These are phyloP conservation scores for Starmerella tilneyi DNA, from an alignment of 805 yeast species.

Conservation along the genomic window DNA sequence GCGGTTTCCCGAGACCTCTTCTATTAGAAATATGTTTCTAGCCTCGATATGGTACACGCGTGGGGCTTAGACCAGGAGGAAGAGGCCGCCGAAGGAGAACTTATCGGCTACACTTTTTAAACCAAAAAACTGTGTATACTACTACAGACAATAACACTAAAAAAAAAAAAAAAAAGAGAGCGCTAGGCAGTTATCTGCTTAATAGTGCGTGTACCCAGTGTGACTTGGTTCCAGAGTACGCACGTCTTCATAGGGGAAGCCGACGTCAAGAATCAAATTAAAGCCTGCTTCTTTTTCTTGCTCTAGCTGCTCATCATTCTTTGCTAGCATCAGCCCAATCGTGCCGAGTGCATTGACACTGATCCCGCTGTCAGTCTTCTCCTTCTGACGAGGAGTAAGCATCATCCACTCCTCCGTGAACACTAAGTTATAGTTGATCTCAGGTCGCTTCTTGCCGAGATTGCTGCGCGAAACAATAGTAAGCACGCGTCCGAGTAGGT, in stretches of 20 bases:
- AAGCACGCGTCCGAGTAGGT: conserved; percentile 39
- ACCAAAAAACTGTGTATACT: no score
- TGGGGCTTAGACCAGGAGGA: no score
- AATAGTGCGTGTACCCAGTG: conserved; percentile 23
- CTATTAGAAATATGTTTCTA: no score
- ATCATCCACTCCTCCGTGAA: conserved; percentile 77
- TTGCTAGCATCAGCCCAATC: conserved; percentile 69
- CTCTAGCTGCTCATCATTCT: conserved; percentile 41
- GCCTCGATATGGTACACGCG: no score
- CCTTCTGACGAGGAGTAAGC: conserved; percentile 62
- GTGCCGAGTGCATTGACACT: conserved; percentile 76
- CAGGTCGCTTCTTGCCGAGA: conserved; percentile 28
- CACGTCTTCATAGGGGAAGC: conserved; percentile 23
- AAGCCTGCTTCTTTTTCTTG: conserved; percentile 16
- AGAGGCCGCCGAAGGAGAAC: no score
- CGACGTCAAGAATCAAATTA: conserved; percentile 21
- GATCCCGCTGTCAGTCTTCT: conserved; percentile 31
- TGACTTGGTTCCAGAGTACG: conserved; percentile 19
- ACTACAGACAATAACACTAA: not conserved
- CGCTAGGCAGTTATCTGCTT: not conserved
- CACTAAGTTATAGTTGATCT: conserved; percentile 64
- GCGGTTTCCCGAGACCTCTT: no score
- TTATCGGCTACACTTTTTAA: no score
- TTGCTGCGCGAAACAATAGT: conserved; percentile 55
- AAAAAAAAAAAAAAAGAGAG: no score